These are phyloP conservation scores for Tolypocladium endophyticum DNA, from an alignment of 2,329 filamentous ascomycete genomes.

Conservation along the genomic window DNA sequence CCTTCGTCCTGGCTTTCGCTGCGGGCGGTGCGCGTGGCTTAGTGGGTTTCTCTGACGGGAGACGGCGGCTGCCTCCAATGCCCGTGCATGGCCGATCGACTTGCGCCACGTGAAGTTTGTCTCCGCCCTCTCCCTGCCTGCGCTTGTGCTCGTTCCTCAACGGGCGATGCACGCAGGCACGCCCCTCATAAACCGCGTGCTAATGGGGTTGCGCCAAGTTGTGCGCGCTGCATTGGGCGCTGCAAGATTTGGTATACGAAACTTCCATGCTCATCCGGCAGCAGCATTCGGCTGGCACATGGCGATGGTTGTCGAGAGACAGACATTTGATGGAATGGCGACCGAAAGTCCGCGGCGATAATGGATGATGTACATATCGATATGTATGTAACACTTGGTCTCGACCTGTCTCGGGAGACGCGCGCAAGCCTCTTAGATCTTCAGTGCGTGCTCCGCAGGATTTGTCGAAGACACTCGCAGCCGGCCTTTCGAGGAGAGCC, in stretches of 20 bases:
- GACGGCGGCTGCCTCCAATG: neutral
- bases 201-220: neutral
- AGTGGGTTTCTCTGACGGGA: neutral
- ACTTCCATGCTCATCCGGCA: neutral
- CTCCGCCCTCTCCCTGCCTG: neutral
- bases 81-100: conserved; percentile 1
- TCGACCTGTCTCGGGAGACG: neutral
- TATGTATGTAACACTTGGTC: neutral
- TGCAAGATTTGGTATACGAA: neutral
- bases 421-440: neutral
- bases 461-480: neutral
- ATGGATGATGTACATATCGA: neutral
- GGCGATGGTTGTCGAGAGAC: neutral
- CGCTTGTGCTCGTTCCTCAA: neutral
- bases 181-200: neutral
- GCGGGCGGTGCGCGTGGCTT: neutral
- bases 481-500: neutral
- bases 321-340: neutral
- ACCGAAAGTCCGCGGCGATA: neutral
- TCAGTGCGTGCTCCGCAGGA: neutral
- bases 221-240: neutral
- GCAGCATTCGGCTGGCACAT: neutral
- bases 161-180: neutral
- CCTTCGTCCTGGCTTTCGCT: neutral
- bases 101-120: conserved; percentile 4